Evolutionary conservation across 495 filamentous ascomycete genomes (phyloP).

Genomic region (Cercophora scortea): DNA sequence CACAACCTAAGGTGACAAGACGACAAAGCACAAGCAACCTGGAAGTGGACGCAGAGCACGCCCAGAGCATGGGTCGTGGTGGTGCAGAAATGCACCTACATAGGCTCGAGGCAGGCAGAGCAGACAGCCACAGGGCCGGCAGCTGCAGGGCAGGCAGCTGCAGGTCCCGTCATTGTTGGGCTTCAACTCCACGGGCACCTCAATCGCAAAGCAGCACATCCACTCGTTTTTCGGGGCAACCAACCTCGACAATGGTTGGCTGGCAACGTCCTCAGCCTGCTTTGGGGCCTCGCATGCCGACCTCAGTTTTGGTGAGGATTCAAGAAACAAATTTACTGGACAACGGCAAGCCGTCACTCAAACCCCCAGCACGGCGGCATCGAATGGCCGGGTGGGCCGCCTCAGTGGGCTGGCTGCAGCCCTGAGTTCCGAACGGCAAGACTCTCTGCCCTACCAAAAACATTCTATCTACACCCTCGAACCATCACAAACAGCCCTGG

Average conservation of each 20-base stretch:
- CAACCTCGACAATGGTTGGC: constrained; percentile 14
- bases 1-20: no score
- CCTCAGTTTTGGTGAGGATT: constrained; percentile 7
- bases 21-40: no score
- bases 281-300: constrained; percentile 7
- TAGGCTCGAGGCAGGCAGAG: not conserved
- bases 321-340: constrained; percentile 14
- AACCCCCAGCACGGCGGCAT: constrained; percentile 12
- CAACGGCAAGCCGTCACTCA: constrained; percentile 8
- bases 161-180: constrained; percentile 3
- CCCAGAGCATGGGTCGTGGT: not conserved
- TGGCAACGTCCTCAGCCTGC: constrained; percentile 3
- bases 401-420: not conserved
- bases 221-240: constrained; percentile 3
- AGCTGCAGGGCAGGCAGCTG: constrained; percentile 7
- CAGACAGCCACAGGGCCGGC: not conserved
- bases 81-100: not conserved
- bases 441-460: no score
- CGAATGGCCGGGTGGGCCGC: not conserved
- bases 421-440: no score
- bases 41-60: no score
- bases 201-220: constrained; percentile 1
- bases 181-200: constrained; percentile 5
- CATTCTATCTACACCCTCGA: no score
- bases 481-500: no score